Evolutionary conservation across 2,329 filamentous ascomycete genomes (phyloP).

Genomic region (Paramyrothecium roridum): DNA sequence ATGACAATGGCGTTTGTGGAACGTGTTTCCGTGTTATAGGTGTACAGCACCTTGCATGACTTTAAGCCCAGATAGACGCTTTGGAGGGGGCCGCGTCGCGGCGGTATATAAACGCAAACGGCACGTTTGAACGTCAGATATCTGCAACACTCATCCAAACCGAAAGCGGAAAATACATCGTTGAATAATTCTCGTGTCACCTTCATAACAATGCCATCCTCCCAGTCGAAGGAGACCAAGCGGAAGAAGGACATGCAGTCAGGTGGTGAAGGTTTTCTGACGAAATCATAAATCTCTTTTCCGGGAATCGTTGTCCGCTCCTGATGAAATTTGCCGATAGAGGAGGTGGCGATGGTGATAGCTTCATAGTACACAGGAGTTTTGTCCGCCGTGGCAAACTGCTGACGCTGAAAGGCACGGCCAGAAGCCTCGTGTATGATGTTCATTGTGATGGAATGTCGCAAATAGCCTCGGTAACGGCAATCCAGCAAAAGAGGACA

Average conservation of each 20-base stretch:
- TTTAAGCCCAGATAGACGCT: neutral
- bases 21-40: neutral
- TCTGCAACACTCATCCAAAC: neutral
- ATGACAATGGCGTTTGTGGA: neutral
- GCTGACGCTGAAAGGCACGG: neutral
- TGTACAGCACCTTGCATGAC: neutral
- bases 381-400: neutral
- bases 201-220: neutral
- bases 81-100: neutral
- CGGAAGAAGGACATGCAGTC: neutral
- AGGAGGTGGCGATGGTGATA: neutral
- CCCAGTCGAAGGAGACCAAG: neutral
- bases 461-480: too few species aligned
- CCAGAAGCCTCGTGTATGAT: neutral
- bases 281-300: neutral
- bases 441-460: neutral
- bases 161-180: neutral
- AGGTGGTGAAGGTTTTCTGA: neutral
- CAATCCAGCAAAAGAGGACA: too few species aligned
- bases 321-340: neutral
- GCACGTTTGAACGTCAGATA: neutral
- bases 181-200: neutral
- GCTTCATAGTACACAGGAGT: neutral
- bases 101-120: neutral
- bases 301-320: neutral